phyloP scores from a whole-genome alignment of 495 filamentous ascomycete species.

The Lasiosphaeria ovina region DNA sequence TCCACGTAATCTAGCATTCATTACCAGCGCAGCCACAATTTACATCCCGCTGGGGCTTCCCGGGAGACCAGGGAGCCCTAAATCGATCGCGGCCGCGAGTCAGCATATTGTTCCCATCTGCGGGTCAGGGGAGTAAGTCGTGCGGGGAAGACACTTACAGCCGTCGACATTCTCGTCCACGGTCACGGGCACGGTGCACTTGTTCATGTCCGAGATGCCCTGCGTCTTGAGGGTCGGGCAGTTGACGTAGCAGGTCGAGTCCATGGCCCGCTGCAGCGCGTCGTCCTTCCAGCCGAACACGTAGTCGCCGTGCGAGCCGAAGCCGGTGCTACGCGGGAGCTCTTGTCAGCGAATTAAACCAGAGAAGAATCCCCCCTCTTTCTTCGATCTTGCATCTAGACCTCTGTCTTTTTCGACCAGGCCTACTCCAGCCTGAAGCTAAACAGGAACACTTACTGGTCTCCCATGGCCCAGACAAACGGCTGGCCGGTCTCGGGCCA shows the following conservation, averaged over 20 bases:
- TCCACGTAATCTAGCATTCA: neutral
- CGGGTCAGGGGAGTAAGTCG: neutral
- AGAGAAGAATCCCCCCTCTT: neutral
- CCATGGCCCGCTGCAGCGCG: slow-evolving; percentile 38
- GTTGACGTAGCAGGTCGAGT: slow-evolving; percentile 37
- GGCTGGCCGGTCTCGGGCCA: slow-evolving; percentile 47
- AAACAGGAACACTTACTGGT: slow-evolving; percentile 18
- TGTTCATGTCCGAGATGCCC: slow-evolving; percentile 30
- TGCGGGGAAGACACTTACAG: slow-evolving; percentile 21
- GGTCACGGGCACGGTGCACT: slow-evolving; percentile 28
- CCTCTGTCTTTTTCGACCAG: no score
- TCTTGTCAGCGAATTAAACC: no score
- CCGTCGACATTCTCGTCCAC: slow-evolving; percentile 28
- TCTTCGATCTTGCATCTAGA: neutral
- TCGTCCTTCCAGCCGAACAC: slow-evolving; percentile 43
- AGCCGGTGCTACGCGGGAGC: slow-evolving; percentile 26
- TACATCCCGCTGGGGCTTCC: slow-evolving; percentile 1
- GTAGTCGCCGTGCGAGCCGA: slow-evolving; percentile 39
- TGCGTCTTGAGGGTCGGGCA: slow-evolving; percentile 41
- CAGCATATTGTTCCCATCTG: neutral
- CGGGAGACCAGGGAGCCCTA: slow-evolving; percentile 6
- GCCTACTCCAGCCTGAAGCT: neutral
- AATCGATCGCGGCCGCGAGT: neutral
- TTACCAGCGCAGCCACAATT: neutral
- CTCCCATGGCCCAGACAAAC: slow-evolving; percentile 45